A percentile compares a stretch with the other conserved stretches of the same genome.
These are phyloP conservation scores for Catenaria anguillulae DNA, from an alignment of 371 early-diverging fungal genomes.

Conservation along the genomic window DNA sequence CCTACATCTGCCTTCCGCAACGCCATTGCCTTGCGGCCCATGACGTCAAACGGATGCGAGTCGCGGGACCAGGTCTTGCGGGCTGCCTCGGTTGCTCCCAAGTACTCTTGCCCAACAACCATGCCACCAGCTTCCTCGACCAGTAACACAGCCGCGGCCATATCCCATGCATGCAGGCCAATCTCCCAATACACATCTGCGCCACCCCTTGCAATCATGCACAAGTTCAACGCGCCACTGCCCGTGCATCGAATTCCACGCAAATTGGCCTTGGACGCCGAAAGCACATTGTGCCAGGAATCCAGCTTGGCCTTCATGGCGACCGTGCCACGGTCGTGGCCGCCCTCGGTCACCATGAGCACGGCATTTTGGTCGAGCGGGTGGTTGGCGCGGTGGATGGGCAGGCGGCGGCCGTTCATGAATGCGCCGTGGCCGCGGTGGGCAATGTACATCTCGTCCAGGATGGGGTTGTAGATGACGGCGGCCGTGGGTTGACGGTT, in stretches of 20 bases:
- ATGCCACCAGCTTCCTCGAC: constrained; percentile 58
- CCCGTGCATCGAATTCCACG: constrained; percentile 66
- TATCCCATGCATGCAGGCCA: constrained; percentile 63
- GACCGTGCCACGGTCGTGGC: constrained; percentile 45
- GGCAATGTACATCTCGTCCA: constrained; percentile 60
- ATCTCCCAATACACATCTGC: constrained; percentile 84
- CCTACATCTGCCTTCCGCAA: constrained; percentile 22
- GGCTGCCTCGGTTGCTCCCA: constrained; percentile 6
- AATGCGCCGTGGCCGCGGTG: constrained; percentile 50
- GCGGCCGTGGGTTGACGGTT: constrained; percentile 62
- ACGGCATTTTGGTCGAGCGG: constrained; percentile 44
- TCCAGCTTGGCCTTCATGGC: constrained; percentile 45
- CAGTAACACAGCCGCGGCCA: constrained; percentile 58
- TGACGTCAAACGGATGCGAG: constrained; percentile 19
- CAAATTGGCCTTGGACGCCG: constrained; percentile 6
- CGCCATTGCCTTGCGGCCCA: constrained; percentile 33
- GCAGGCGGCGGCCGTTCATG: constrained; percentile 41
- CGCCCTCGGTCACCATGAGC: constrained; percentile 70
- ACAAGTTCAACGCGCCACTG: constrained; percentile 63
- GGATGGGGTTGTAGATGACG: constrained; percentile 79
- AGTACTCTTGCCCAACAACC: constrained; percentile 35
- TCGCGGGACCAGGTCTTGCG: not conserved
- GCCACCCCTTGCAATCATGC: constrained; percentile 62
- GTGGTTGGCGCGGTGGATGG: constrained; percentile 33
- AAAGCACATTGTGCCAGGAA: constrained; percentile 14